A percentile compares a stretch with the other conserved stretches of the same genome.
Evolutionary conservation across 2,329 filamentous ascomycete species (phyloP).

Genomic region (Magnaporthiopsis rhizophila): DNA sequence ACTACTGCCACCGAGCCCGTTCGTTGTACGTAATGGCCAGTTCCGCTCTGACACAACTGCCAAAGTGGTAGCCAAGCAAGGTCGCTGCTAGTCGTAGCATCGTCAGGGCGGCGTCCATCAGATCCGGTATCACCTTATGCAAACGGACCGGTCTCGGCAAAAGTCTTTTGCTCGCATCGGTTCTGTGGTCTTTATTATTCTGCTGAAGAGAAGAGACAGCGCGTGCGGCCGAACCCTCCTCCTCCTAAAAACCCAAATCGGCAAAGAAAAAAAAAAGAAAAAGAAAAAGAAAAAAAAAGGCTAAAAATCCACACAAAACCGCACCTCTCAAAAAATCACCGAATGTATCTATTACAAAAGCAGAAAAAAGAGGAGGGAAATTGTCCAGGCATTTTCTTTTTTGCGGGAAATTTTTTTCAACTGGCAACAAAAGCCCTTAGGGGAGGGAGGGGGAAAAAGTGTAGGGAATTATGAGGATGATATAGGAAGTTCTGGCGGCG

Average conservation of each 20-base stretch:
- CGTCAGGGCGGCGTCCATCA: background rate
- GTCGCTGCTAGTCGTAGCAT: background rate
- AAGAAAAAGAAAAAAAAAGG: slow-evolving; percentile 7
- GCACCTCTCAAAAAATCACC: slow-evolving; percentile 4
- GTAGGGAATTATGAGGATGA: background rate
- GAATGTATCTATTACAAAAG: background rate
- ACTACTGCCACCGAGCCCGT: background rate
- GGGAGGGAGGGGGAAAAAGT: background rate
- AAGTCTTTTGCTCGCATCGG: background rate
- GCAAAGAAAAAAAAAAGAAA: background rate
- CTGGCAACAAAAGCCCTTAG: background rate
- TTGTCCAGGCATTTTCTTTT: background rate
- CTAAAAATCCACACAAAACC: slow-evolving; percentile 6
- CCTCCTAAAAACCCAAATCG: background rate
- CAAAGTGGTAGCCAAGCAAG: no score
- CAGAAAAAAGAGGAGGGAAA: background rate
- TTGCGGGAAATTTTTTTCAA: background rate
- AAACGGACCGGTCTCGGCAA: background rate
- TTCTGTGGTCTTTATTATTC: background rate
- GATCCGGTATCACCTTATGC: background rate
- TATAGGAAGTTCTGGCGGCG: background rate
- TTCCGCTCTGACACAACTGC: background rate
- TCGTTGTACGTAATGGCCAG: background rate
- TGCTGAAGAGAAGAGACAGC: background rate
- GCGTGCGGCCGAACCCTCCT: background rate